Evolutionary conservation across 1,284 basidiomycete species (phyloP).

Genomic region (Rhizoctonia solani): DNA sequence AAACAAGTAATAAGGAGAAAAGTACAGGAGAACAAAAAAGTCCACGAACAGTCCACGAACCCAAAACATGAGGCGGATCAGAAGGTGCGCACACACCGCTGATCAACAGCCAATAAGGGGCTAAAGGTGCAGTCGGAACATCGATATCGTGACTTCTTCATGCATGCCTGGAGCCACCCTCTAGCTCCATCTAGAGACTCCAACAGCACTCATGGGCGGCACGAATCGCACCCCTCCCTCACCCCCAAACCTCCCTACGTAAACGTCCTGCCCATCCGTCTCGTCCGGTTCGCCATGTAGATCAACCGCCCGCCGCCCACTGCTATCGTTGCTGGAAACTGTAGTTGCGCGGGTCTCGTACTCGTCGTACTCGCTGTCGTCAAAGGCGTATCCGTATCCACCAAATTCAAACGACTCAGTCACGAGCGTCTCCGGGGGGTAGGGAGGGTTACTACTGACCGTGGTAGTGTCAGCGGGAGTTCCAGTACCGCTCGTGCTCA

Average conservation of each 20-base stretch:
- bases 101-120: slow-evolving; percentile 1
- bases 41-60: slow-evolving; percentile 9
- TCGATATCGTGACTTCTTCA: neutral
- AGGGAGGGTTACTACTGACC: slow-evolving; percentile 34
- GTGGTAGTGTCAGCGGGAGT: slow-evolving; percentile 28
- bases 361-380: slow-evolving; percentile 18
- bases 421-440: slow-evolving; percentile 31
- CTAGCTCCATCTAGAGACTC: slow-evolving; percentile 15
- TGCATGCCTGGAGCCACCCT: neutral
- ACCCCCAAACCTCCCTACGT: slow-evolving; percentile 1
- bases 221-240: neutral
- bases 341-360: slow-evolving; percentile 27
- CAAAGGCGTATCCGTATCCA: neutral
- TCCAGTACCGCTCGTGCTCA: slow-evolving; percentile 1
- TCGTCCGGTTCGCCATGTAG: slow-evolving; percentile 8
- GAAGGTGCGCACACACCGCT: neutral
- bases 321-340: slow-evolving; percentile 12
- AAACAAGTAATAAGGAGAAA: slow-evolving; percentile 1
- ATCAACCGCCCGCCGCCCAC: slow-evolving; percentile 24
- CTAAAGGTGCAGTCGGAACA: neutral
- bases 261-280: slow-evolving; percentile 14
- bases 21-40: slow-evolving; percentile 2
- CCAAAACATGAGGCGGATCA: neutral
- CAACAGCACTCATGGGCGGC: slow-evolving; percentile 30
- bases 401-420: slow-evolving; percentile 28